Evolutionary conservation across 2,329 filamentous ascomycete genomes (phyloP).

Genomic region (Ploettnerulaceae sp.): DNA sequence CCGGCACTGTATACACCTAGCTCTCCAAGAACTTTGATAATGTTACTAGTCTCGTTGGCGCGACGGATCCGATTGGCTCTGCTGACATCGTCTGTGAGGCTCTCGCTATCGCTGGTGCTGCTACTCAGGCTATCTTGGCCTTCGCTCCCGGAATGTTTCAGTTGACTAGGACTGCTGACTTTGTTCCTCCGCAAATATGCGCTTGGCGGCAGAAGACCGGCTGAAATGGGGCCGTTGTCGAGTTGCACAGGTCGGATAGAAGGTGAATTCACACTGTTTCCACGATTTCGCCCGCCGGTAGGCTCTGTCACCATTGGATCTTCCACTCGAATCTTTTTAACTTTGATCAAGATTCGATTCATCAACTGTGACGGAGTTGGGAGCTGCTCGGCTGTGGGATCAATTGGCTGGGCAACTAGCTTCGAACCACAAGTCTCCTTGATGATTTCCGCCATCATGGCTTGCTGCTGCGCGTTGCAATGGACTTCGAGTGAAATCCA

Average conservation of each 20-base stretch:
- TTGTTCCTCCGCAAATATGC: conserved; percentile 33
- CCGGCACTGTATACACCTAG: conserved; percentile 73
- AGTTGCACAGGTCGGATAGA: conserved; percentile 58
- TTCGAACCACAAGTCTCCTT: conserved; percentile 75
- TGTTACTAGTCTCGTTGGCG: conserved; percentile 71
- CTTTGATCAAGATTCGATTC: conserved; percentile 84
- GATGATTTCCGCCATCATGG: conserved; percentile 86
- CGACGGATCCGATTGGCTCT: conserved; percentile 52
- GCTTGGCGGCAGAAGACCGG: conserved; percentile 49
- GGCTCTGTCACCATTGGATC: conserved; percentile 41
- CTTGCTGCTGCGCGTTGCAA: conserved; percentile 78
- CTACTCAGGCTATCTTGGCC: conserved; percentile 49
- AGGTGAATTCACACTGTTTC: conserved; percentile 73
- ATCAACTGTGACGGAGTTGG: conserved; percentile 84
- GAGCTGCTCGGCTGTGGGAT: conserved; percentile 61
- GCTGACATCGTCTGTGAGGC: conserved; percentile 48
- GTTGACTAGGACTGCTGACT: conserved; percentile 20
- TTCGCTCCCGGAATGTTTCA: conserved; percentile 28
- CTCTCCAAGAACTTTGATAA: conserved; percentile 74
- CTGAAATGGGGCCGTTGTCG: conserved; percentile 52
- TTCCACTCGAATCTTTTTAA: conserved; percentile 65
- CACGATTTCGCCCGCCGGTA: conserved; percentile 48
- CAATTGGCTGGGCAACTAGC: conserved; percentile 71
- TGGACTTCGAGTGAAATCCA: conserved; percentile 96
- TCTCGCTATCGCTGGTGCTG: conserved; percentile 77